Evolutionary conservation across 768 basidiomycete genomes (phyloP).

Genomic region (Leccinum aurantiacum): DNA sequence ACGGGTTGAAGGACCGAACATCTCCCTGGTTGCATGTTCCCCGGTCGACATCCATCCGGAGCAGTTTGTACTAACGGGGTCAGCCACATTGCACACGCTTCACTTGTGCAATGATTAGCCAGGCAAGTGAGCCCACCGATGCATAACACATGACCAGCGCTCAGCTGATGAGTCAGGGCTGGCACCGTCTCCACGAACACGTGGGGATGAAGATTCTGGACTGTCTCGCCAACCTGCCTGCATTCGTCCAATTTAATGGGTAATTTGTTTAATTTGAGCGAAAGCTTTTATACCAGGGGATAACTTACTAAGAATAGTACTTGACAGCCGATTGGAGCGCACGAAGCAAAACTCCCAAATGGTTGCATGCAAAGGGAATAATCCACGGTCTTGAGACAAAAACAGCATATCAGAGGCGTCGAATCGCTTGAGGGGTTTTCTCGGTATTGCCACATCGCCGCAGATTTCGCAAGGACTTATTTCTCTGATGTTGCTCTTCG

Average conservation of each 20-base stretch:
- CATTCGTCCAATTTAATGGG: not conserved
- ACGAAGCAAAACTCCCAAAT: not conserved
- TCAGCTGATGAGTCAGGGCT: not conserved
- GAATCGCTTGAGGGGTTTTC: not conserved
- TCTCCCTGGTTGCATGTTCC: not conserved
- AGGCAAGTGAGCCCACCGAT: conserved; percentile 3
- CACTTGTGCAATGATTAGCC: not conserved
- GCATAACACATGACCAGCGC: conserved; percentile 4
- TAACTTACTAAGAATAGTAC: not conserved
- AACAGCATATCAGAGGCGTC: not conserved
- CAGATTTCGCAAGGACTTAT: not conserved
- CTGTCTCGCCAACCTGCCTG: not conserved
- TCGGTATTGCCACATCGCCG: conserved; percentile 1
- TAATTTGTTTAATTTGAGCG: not conserved
- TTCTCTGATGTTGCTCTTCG: not conserved
- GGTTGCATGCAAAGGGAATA: not conserved
- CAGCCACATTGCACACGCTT: not conserved
- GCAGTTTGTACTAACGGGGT: not conserved
- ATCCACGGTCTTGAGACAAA: not conserved
- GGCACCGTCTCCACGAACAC: conserved; percentile 2
- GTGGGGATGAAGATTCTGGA: not conserved
- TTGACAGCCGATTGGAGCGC: not conserved
- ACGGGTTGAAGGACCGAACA: conserved; percentile 1
- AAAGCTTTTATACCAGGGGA: not conserved
- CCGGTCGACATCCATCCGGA: not conserved